Base-by-base conservation (phyloP, 352 stramenopile genomes). In the Phytophthora fragariae region DNA sequence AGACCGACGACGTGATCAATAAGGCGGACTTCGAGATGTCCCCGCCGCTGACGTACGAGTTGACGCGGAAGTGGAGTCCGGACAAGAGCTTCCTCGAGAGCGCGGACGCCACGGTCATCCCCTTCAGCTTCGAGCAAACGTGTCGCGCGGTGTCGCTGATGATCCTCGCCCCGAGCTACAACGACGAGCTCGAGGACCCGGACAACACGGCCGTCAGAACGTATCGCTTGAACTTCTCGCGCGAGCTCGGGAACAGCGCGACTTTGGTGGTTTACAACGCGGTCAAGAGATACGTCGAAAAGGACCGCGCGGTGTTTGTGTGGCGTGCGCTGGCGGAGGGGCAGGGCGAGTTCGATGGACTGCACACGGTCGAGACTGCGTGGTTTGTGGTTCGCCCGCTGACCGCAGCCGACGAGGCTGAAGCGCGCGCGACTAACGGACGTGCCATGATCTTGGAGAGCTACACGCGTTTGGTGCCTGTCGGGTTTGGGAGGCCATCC, bases 301-400 rank as follows among this genome's bases (percentile, higher is more conserved):
- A 24, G 1, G 62, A 82, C 12, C 77, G 84, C 8, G 75, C 77
- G 52, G 84, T 89, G 68, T 73, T 88, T 11, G 82, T 89, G 35
- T 91, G 84, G 84, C 81, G 81, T 10, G 58, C 73, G 1, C 68
- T 84, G 9, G 75, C 72, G 1, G 74, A 88, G 44, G 75, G 79
- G 33, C 73, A 79, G 31, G 62, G 74, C 21, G 56, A 68, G 56
- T 77, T 77, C 37, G 80, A 79, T 55, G 70, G 68, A 0, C 74
- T 88, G 68, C 78, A 81, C 57, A 86, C 81, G 37, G 79, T 85
- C 19, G 81, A 91, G 44, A 90, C 76, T 0, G 81, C 81, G 17
- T 90, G 83, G 83, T 83, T 81, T 56, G 62, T 79, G 24, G 46
- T 75, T 1, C 67, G 65, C 7, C 60, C 71, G 24, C 52, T 69